These are phyloP conservation scores for Pythium rhizo-oryzae DNA, from an alignment of 352 stramenopile genomes.

Conservation along the genomic window DNA sequence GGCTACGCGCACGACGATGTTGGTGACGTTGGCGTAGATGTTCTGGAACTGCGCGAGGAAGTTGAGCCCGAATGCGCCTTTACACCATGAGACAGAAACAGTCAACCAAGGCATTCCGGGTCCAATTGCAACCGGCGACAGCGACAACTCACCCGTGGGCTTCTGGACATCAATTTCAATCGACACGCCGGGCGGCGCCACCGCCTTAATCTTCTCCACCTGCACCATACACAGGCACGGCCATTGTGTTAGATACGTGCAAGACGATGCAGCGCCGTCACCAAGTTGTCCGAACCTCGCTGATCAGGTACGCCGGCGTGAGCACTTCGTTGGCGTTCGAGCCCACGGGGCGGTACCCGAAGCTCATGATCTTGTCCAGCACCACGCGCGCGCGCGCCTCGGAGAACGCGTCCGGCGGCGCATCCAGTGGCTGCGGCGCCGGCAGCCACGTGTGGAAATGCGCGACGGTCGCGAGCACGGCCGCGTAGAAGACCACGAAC, in stretches of 20 bases:
- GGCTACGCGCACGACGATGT: conserved; percentile 71
- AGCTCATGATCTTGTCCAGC: conserved; percentile 71
- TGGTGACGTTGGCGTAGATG: conserved; percentile 86
- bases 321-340: conserved; percentile 67
- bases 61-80: conserved; percentile 70
- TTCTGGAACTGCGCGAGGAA: conserved; percentile 85
- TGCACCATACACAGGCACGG: conserved; percentile 17
- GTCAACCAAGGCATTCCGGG: too few species aligned
- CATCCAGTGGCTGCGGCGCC: conserved; percentile 38
- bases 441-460: conserved; percentile 66
- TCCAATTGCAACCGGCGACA: too few species aligned
- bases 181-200: conserved; percentile 36
- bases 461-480: conserved; percentile 36
- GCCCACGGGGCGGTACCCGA: conserved; percentile 69
- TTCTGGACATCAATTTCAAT: conserved; percentile 69
- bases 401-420: conserved; percentile 41
- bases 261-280: too few species aligned
- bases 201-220: conserved; percentile 55
- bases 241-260: neutral
- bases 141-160: conserved; percentile 59
- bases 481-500: conserved; percentile 51
- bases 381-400: conserved; percentile 60
- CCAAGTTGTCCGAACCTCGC: conserved; percentile 33
- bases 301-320: conserved; percentile 57
- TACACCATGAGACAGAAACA: too few species aligned